Conservation (phyloP, 371 early-diverging fungal species). For the Mortierella sp. region DNA sequence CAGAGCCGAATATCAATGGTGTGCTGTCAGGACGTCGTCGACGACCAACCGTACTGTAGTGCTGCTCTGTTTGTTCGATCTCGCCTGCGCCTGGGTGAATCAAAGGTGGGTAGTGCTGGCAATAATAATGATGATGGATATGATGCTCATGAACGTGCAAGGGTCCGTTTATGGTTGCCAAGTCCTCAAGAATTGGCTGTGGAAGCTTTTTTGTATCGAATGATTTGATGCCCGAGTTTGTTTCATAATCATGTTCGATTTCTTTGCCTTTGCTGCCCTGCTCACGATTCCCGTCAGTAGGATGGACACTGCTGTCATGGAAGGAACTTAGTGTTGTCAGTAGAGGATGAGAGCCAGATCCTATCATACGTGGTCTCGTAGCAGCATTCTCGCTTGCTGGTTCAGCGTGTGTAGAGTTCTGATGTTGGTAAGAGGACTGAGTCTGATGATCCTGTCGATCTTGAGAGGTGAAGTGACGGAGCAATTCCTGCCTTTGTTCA, state of each 20-base stretch:
- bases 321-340: conserved; percentile 15
- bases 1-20: background rate
- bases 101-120: conserved; percentile 38
- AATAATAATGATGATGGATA: conserved; percentile 39
- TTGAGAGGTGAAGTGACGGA: background rate
- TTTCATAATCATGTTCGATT: background rate
- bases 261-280: conserved; percentile 20
- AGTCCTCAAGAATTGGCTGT: conserved; percentile 9
- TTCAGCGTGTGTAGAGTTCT: background rate
- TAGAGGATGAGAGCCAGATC: conserved; percentile 29
- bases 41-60: conserved; percentile 3
- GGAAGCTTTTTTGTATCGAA: conserved; percentile 5
- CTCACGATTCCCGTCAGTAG: background rate
- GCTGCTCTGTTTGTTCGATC: conserved; percentile 4
- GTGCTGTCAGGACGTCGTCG: conserved; percentile 22
- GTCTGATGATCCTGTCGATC: conserved; percentile 5
- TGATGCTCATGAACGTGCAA: conserved; percentile 37
- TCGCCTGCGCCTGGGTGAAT: conserved; percentile 5
- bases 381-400: background rate
- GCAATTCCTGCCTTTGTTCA: background rate
- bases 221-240: background rate
- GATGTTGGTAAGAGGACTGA: background rate
- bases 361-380: conserved; percentile 2
- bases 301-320: background rate
- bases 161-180: background rate